Percentiles rank a stretch among this genome's conserved stretches.
phyloP scores from a whole-genome alignment of 2,329 filamentous ascomycete genomes.

The Lojkania enalia region DNA sequence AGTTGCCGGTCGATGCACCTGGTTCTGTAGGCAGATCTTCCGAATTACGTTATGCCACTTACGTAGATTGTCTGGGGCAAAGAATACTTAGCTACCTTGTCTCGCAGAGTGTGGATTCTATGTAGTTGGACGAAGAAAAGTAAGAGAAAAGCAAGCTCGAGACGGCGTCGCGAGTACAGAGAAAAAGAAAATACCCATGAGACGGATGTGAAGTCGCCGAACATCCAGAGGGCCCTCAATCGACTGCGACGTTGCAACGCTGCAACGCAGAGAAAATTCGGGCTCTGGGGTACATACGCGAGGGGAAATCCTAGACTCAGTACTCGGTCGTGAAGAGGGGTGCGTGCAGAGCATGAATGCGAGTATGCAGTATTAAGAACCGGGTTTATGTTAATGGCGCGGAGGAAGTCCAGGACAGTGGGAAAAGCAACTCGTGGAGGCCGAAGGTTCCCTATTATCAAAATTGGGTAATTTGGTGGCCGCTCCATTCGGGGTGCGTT shows the following conservation, averaged over 20 bases:
- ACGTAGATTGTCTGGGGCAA: neutral
- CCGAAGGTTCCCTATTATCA: neutral
- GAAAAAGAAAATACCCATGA: constrained; percentile 18
- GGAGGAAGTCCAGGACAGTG: constrained; percentile 6
- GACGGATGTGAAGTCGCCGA: constrained; percentile 18
- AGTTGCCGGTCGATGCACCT: constrained; percentile 5
- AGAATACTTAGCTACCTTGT: no score
- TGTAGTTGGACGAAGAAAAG: neutral
- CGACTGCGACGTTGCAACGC: no score
- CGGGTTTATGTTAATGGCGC: constrained; percentile 9
- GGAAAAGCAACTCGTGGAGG: neutral
- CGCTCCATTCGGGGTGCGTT: constrained; percentile 9
- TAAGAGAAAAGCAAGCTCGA: neutral
- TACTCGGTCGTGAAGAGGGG: constrained; percentile 10
- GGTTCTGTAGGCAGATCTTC: constrained; percentile 9
- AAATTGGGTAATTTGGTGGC: neutral
- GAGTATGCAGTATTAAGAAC: constrained; percentile 11
- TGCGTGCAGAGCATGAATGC: constrained; percentile 10
- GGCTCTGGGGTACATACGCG: constrained; percentile 25
- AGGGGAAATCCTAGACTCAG: constrained; percentile 7
- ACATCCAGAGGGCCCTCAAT: constrained; percentile 12
- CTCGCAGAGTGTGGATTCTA: no score
- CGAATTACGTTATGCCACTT: constrained; percentile 9
- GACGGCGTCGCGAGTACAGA: neutral
- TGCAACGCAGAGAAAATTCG: constrained; percentile 12